Conservation (phyloP, 164 flowering plant genomes). For the Liquidambar formosana region DNA sequence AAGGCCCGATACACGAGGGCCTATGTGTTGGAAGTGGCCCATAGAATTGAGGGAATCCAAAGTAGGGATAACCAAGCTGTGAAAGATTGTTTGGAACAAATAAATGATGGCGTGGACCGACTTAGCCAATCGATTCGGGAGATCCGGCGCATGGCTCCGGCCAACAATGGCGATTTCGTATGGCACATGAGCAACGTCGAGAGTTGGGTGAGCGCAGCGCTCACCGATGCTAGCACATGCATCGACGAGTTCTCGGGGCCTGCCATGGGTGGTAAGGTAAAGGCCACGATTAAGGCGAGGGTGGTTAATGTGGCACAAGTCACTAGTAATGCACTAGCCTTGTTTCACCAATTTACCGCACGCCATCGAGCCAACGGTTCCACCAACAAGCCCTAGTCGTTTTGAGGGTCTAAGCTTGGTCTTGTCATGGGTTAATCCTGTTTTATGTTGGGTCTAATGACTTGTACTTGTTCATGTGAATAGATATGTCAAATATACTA, state of each 20-base stretch:
- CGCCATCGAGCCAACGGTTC: slow-evolving; percentile 12
- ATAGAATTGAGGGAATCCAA: slow-evolving; percentile 18
- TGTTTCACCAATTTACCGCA: slow-evolving; percentile 40
- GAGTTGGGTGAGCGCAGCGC: slow-evolving; percentile 49
- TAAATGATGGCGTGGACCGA: slow-evolving; percentile 29
- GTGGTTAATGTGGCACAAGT: slow-evolving; percentile 34
- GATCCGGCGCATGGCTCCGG: slow-evolving; percentile 17
- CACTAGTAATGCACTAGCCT: slow-evolving; percentile 41
- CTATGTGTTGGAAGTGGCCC: slow-evolving; percentile 27
- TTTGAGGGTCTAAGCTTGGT: neutral
- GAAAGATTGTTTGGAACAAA: slow-evolving; percentile 38
- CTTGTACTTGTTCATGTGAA: neutral
- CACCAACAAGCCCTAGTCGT: slow-evolving; percentile 12
- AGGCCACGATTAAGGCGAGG: slow-evolving; percentile 36
- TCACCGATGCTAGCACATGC: slow-evolving; percentile 37
- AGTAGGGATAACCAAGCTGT: slow-evolving; percentile 21
- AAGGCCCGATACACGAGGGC: slow-evolving; percentile 30
- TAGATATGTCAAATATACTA: no score
- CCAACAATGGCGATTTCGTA: slow-evolving; percentile 11
- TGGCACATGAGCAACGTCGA: slow-evolving; percentile 44
- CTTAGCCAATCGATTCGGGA: slow-evolving; percentile 31
- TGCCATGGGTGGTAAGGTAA: slow-evolving; percentile 25
- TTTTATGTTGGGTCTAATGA: neutral
- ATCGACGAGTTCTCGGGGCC: slow-evolving; percentile 29
- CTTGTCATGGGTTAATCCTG: no score